Conservation (phyloP, 768 basidiomycete species). For the Russula abietina region DNA sequence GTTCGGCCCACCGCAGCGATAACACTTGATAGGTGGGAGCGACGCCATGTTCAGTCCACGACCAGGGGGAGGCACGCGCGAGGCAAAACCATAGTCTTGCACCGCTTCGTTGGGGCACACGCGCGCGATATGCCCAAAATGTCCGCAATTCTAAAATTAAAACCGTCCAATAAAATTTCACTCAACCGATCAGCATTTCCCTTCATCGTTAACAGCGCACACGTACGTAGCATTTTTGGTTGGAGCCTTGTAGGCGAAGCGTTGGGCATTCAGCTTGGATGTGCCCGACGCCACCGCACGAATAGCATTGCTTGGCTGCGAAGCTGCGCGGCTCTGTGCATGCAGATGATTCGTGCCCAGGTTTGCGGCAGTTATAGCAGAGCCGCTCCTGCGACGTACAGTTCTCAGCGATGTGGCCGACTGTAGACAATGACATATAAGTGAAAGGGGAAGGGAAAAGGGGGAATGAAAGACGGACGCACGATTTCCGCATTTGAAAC, state of each 20-base stretch:
- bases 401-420: conserved; percentile 90
- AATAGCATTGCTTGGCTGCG: conserved; percentile 86
- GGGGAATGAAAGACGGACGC: conserved; percentile 33
- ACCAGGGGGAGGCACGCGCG: conserved; percentile 69
- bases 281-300: conserved; percentile 88
- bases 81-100: conserved; percentile 41
- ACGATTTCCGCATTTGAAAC: conserved; percentile 93
- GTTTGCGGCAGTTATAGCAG: conserved; percentile 92
- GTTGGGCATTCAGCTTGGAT: conserved; percentile 84
- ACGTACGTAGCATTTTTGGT: conserved; percentile 84
- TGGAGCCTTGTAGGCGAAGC: conserved; percentile 59
- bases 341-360: conserved; percentile 87
- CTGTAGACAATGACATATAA: conserved; percentile 36
- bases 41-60: conserved; percentile 69
- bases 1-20: conserved; percentile 84
- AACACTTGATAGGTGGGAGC: conserved; percentile 80
- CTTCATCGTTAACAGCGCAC: conserved; percentile 25
- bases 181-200: not conserved
- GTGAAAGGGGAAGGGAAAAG: not conserved
- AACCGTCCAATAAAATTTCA: conserved; percentile 11
- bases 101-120: conserved; percentile 51
- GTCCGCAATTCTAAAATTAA: conserved; percentile 65
- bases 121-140: conserved; percentile 78
- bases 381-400: conserved; percentile 84
- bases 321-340: conserved; percentile 81